Percentiles rank a stretch among this genome's conserved stretches.
Evolutionary conservation across 164 flowering plant genomes (phyloP).

Genomic region (Nymphaea colorata): DNA sequence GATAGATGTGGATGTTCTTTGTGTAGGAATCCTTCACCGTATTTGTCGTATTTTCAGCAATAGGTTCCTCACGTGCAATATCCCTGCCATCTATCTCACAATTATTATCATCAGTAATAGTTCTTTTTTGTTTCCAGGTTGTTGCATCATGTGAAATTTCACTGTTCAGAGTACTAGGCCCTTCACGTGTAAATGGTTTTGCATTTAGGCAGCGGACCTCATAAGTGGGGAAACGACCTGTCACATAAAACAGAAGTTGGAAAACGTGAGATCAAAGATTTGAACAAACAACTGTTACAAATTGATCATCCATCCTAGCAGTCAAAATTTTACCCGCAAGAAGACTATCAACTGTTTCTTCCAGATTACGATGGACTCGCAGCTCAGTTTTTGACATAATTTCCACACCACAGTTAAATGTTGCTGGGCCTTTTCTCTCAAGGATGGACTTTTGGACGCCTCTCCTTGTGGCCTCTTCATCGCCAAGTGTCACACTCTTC

Average conservation of each 20-base stretch:
- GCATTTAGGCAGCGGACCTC: conserved; percentile 52
- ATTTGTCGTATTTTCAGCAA: conserved; percentile 14
- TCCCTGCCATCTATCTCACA: conserved; percentile 9
- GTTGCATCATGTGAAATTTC: conserved; percentile 15
- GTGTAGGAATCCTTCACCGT: conserved; percentile 13
- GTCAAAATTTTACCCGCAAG: conserved; percentile 43
- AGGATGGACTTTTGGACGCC: conserved; percentile 80
- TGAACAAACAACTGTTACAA: not conserved
- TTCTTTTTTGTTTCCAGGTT: conserved; percentile 14
- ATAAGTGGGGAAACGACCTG: conserved; percentile 58
- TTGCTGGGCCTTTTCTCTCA: conserved; percentile 91
- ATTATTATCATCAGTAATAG: conserved; percentile 14
- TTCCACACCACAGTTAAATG: conserved; percentile 72
- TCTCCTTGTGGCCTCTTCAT: conserved; percentile 91
- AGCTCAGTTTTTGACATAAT: conserved; percentile 72
- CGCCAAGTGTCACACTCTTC: conserved; percentile 90
- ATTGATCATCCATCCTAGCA: not conserved
- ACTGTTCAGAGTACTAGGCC: conserved; percentile 1
- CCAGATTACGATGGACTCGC: conserved; percentile 69
- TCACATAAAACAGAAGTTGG: conserved; percentile 3
- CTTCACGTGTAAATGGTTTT: conserved; percentile 14
- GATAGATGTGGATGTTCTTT: conserved; percentile 20
- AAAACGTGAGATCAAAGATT: conserved; percentile 1
- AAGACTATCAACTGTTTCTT: conserved; percentile 85
- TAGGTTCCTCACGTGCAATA: conserved; percentile 4